Base-by-base conservation (phyloP, 2,329 filamentous ascomycete species). In the Orbilia brochopaga region DNA sequence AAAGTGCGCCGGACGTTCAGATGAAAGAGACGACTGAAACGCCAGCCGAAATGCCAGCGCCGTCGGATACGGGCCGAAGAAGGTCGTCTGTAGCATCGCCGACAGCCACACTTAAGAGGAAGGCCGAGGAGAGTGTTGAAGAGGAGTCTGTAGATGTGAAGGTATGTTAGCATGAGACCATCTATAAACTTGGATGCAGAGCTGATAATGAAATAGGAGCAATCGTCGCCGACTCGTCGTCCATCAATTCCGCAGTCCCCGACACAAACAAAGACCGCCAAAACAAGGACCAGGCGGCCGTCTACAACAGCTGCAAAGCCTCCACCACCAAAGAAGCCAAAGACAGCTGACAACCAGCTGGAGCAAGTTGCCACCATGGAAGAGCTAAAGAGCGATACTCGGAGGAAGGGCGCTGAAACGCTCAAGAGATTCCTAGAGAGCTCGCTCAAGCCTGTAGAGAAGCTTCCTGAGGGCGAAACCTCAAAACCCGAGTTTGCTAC, bases 311-410 rank as follows among this genome's bases (percentile, higher is more conserved):
- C 62, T 6, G 48, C 52, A 15, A 62, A 60, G 40, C 62, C 62
- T 19, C 69, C 69, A 19, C 69, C 69, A 30, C 46, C 52, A 17
- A 73, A 73, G 44, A 73, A 73, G n/a, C 60, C 69, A 24, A 73
- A 73, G 27, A 73, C 62, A 48, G 59, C 60, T 5, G 69, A 65
- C 21, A 73, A 65, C 19, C 69, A 73, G 52, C 44, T 65, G 19
- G 62, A 73, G 8, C 69, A 73, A 52, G 66, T 64, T 35, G 50
- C 27, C 11, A 8, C 51, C n/a, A 56, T 59, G 13, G 54, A 60
- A 1, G 66, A 64, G 13, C 19, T 70, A 8, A 70, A 60, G 37
- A 70, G 66, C 40, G 66, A 70, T 17, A 70, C 66, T 7, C 32
- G 66, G 13, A 59, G 66, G 13, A 64, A 60, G 21, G 69, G 62